phyloP scores from a whole-genome alignment of 169 alveolate genomes.

The Eimeria sp. region DNA sequence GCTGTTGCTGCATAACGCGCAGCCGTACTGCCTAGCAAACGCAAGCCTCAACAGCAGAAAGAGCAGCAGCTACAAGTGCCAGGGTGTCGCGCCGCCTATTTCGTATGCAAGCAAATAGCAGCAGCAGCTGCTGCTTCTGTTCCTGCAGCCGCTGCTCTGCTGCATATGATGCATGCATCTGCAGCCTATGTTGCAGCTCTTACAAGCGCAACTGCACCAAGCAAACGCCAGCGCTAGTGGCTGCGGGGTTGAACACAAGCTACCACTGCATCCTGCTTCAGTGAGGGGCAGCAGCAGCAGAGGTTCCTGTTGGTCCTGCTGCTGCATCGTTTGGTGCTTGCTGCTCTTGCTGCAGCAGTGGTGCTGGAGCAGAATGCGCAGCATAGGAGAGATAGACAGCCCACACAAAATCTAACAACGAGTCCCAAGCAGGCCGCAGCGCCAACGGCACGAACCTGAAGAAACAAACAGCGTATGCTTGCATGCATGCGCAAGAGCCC shows the following conservation, averaged over 20 bases:
- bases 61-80: not conserved
- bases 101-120: not conserved
- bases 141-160: too few relatives aligned
- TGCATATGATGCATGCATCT: too few relatives aligned
- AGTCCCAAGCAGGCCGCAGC: conserved; percentile 54
- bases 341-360: not conserved
- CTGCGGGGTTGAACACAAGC: too few relatives aligned
- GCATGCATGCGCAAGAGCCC: not conserved
- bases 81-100: not conserved
- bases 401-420: conserved; percentile 39
- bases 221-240: not conserved
- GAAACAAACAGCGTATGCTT: not conserved
- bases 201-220: not conserved
- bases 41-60: not conserved
- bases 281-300: not conserved
- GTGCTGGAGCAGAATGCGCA: conserved; percentile 19
- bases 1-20: too few relatives aligned
- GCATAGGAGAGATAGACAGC: conserved; percentile 48
- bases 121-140: not conserved
- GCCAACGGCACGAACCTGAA: conserved; percentile 38
- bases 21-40: too few relatives aligned
- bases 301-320: not conserved
- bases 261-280: too few relatives aligned
- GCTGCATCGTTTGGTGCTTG: not conserved
- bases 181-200: not conserved